phyloP scores from a whole-genome alignment of 108 stramenopile species.

The Pseudonitzschia multiseries region DNA sequence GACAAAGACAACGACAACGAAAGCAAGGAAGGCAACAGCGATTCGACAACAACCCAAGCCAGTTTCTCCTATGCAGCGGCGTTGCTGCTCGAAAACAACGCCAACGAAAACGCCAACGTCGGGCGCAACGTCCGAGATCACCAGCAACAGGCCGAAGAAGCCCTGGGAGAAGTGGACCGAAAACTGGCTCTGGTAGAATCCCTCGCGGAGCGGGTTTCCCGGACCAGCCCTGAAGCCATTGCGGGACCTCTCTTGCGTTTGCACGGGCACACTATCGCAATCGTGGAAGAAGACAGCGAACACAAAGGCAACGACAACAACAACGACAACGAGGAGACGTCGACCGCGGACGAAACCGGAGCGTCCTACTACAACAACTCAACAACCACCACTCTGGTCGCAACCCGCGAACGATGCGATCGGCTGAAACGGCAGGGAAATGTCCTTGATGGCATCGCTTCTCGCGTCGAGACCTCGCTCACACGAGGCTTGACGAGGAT shows the following conservation, averaged over 20 bases:
- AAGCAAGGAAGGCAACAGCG: too few relatives aligned
- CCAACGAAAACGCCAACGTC: slow-evolving; percentile 9
- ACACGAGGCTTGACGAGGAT: slow-evolving; percentile 62
- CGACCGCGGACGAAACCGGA: neutral
- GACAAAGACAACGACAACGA: neutral
- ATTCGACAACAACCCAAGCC: slow-evolving; percentile 31
- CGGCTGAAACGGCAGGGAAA: slow-evolving; percentile 70
- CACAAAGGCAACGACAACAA: neutral
- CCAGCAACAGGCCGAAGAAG: slow-evolving; percentile 57
- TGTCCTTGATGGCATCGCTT: slow-evolving; percentile 61
- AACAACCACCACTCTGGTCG: slow-evolving; percentile 27
- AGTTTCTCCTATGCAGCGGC: slow-evolving; percentile 74
- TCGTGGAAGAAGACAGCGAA: slow-evolving; percentile 17
- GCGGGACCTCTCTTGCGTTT: slow-evolving; percentile 68
- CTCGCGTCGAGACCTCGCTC: slow-evolving; percentile 69
- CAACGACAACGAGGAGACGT: slow-evolving; percentile 10
- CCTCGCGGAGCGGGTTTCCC: slow-evolving; percentile 66
- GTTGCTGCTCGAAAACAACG: slow-evolving; percentile 45
- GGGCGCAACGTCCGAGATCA: slow-evolving; percentile 9
- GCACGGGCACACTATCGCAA: slow-evolving; percentile 61
- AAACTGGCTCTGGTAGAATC: slow-evolving; percentile 77
- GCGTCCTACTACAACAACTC: neutral
- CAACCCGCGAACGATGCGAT: slow-evolving; percentile 62
- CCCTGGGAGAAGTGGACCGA: slow-evolving; percentile 80
- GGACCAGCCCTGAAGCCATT: slow-evolving; percentile 76